Evolutionary conservation across 352 stramenopile genomes (phyloP), one percentile per base, ranked within the genome.

Genomic region (Pythium dissotocum): DNA sequence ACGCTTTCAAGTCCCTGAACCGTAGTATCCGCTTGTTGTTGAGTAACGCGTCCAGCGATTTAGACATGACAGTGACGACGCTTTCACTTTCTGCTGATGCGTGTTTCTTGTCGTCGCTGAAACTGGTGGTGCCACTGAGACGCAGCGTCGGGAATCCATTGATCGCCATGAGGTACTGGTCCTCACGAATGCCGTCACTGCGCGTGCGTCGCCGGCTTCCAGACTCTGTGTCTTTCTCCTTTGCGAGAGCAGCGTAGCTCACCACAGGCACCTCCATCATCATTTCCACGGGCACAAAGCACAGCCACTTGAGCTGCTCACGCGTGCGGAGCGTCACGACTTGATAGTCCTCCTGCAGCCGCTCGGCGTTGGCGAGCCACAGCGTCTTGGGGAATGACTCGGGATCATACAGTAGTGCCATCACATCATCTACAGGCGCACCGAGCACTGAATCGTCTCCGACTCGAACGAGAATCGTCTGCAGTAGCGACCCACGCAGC

Each of bases 241-340:
- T 70, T 8, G 67, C 65, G 0, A 68, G 52, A 18, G 66, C 59
- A 16, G 73, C 68, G 38, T 77, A 78, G 51, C 76, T 76, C 21
- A 83, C 73, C 1, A 64, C 69, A 7, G 73, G 65, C 21, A 79
- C 76, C 54, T 83, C 73, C 68, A 83, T 72, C 76, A 83, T 83
- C 48, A 77, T 55, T 57, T 83, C 73, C 9, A 66, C 48, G 0
- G 66, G 65, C 21, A 71, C 64, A 24, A 83, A 78, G 46, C 63
- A 70, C 26, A 83, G 58, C 58, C 63, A 79, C 60, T 64, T 73
- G 30, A 75, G 69, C 33, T 76, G 72, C 18, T 73, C 76, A 1
- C 52, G 36, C 13, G 44, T 53, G 6, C 21, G 8, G 14, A 83
- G 32, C 18, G 71, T 80, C 28, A 83, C 52, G 36, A 79, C 65